phyloP scores from a whole-genome alignment of 352 stramenopile genomes.

The Plasmopara muralis region DNA sequence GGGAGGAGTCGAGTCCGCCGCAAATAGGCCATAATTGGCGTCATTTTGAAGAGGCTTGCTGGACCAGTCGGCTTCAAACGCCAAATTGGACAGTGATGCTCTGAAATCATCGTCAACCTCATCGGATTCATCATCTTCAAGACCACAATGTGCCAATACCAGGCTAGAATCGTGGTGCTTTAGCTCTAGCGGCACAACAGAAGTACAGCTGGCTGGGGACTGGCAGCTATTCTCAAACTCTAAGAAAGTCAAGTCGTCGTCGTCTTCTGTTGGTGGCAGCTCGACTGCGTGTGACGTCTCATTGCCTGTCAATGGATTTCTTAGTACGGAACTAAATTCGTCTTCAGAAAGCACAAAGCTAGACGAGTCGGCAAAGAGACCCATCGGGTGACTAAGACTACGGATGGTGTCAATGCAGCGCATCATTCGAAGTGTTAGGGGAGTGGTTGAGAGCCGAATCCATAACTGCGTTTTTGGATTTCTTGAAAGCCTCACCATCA shows the following conservation, averaged over 20 bases:
- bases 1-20: constrained; percentile 9
- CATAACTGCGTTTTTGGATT: constrained; percentile 30
- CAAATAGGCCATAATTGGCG: background rate
- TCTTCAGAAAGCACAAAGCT: constrained; percentile 69
- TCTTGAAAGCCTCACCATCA: constrained; percentile 37
- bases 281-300: constrained; percentile 7
- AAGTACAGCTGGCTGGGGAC: constrained; percentile 21
- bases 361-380: constrained; percentile 59
- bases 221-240: constrained; percentile 25
- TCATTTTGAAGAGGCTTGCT: constrained; percentile 17
- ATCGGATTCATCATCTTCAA: constrained; percentile 13
- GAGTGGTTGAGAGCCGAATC: constrained; percentile 50
- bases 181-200: constrained; percentile 45
- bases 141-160: constrained; percentile 12
- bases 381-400: constrained; percentile 29
- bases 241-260: constrained; percentile 28
- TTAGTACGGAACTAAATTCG: constrained; percentile 40
- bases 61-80: constrained; percentile 77
- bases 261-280: constrained; percentile 9
- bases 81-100: constrained; percentile 53
- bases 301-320: constrained; percentile 9
- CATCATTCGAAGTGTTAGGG: constrained; percentile 64
- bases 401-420: constrained; percentile 76
- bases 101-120: constrained; percentile 24
- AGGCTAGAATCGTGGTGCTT: constrained; percentile 32